Conservation (phyloP, 305 asterid genomes). For the Rubia balearica region DNA sequence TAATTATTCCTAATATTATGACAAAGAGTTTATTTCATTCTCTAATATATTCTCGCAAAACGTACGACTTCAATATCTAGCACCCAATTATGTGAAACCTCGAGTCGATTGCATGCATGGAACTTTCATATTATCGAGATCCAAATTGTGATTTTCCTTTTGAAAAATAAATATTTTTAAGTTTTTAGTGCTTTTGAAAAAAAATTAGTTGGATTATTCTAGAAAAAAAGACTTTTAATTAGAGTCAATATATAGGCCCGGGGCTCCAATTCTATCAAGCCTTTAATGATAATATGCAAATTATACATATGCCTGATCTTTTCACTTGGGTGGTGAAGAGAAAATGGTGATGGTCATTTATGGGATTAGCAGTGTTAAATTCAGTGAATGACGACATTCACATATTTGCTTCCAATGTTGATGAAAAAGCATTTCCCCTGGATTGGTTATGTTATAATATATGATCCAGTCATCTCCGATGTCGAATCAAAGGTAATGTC, state of each 20-base stretch:
- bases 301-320: slow-evolving; percentile 32
- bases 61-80: too few species aligned
- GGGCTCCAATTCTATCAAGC: slow-evolving; percentile 34
- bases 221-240: too few species aligned
- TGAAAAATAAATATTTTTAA: too few species aligned
- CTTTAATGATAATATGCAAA: slow-evolving; percentile 38
- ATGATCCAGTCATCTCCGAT: slow-evolving; percentile 61
- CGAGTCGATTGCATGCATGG: too few species aligned
- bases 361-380: slow-evolving; percentile 72
- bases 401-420: slow-evolving; percentile 64
- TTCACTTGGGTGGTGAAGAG: slow-evolving; percentile 41
- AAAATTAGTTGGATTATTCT: too few species aligned
- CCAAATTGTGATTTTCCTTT: too few species aligned
- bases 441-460: slow-evolving; percentile 67
- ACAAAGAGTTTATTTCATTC: too few species aligned
- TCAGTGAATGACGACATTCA: slow-evolving; percentile 51
- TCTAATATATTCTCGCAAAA: too few species aligned
- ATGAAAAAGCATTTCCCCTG: slow-evolving; percentile 59
- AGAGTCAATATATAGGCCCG: not conserved
- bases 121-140: too few species aligned
- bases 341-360: slow-evolving; percentile 68
- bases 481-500: slow-evolving; percentile 60
- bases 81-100: too few species aligned
- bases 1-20: too few species aligned
- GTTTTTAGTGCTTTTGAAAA: too few species aligned